A percentile compares a stretch with the other conserved stretches of the same genome.
Evolutionary conservation across 345 rosid species (phyloP).

Genomic region (Syzygium grande): DNA sequence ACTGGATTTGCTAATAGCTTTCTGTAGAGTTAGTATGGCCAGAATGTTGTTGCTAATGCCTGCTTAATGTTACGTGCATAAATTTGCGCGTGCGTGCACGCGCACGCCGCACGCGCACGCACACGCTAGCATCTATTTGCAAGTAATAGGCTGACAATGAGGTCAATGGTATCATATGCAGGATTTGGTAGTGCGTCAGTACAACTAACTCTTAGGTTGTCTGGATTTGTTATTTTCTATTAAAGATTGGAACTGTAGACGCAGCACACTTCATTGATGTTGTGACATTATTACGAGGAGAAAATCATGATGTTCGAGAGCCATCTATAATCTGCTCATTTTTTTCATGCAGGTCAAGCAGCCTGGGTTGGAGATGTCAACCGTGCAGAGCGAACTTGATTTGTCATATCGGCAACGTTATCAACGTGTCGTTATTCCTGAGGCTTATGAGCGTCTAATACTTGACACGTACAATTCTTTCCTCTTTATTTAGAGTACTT

Average conservation of each 20-base stretch:
- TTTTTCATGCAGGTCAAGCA: constrained; percentile 70
- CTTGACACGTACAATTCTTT: constrained; percentile 73
- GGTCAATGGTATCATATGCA: not conserved
- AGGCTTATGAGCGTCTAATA: constrained; percentile 96
- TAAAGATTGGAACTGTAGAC: not conserved
- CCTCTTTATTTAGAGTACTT: not conserved
- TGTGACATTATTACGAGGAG: not conserved
- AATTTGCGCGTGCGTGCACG: not conserved
- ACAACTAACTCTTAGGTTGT: not conserved
- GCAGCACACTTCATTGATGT: not conserved
- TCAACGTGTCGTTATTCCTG: constrained; percentile 75
- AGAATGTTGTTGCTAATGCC: not conserved
- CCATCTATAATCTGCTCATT: not conserved
- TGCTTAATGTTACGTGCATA: not conserved
- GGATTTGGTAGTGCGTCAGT: not conserved
- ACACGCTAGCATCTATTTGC: not conserved
- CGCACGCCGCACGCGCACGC: too few relatives aligned
- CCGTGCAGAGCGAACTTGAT: constrained; percentile 95
- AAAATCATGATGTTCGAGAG: not conserved
- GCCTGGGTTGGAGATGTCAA: constrained; percentile 94
- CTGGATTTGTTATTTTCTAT: not conserved
- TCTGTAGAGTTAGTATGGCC: not conserved
- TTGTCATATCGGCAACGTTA: constrained; percentile 91
- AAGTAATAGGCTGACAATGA: not conserved
- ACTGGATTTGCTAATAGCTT: not conserved